A percentile compares a stretch with the other conserved stretches of the same genome.
phyloP scores from a whole-genome alignment of 2,329 filamentous ascomycete species.

The Nemania bipapillata region DNA sequence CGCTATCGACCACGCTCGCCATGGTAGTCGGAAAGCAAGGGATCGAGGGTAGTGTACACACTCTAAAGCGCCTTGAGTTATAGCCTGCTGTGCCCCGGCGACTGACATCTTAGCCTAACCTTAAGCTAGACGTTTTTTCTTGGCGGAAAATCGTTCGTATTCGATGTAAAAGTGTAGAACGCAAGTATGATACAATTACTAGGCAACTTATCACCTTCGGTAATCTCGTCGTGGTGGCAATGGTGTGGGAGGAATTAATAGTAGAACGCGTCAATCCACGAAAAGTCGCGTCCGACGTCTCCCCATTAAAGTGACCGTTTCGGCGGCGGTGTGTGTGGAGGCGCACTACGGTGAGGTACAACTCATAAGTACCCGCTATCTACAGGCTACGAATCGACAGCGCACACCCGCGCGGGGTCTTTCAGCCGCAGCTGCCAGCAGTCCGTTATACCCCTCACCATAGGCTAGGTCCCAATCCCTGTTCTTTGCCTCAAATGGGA shows the following conservation, averaged over 20 bases:
- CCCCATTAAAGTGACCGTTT: conserved; percentile 36
- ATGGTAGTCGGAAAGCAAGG: background rate
- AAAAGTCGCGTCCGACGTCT: conserved; percentile 46
- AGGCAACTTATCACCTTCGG: conserved; percentile 2
- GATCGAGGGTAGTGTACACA: conserved; percentile 48
- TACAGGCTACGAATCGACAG: too few relatives aligned
- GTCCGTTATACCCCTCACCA: background rate
- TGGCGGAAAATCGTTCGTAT: conserved; percentile 32
- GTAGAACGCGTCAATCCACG: conserved; percentile 44
- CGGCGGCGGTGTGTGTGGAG: conserved; percentile 23
- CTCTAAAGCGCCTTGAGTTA: conserved; percentile 63
- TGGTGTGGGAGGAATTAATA: background rate
- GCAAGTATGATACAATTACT: conserved; percentile 7
- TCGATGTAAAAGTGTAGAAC: background rate
- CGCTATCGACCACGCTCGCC: background rate
- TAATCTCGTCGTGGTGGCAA: conserved; percentile 12
- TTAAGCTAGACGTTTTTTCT: conserved; percentile 34
- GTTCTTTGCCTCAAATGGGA: conserved; percentile 15
- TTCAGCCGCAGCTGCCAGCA: background rate
- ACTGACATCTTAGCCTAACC: conserved; percentile 48
- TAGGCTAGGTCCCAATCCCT: too few relatives aligned
- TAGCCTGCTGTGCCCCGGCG: conserved; percentile 51
- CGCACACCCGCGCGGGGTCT: background rate
- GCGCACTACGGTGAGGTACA: background rate
- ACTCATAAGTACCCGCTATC: background rate